Percentiles rank a stretch among this genome's conserved stretches.
These are phyloP conservation scores for Populus hybrid DNA, from an alignment of 441 rosid genomes.

Conservation along the genomic window DNA sequence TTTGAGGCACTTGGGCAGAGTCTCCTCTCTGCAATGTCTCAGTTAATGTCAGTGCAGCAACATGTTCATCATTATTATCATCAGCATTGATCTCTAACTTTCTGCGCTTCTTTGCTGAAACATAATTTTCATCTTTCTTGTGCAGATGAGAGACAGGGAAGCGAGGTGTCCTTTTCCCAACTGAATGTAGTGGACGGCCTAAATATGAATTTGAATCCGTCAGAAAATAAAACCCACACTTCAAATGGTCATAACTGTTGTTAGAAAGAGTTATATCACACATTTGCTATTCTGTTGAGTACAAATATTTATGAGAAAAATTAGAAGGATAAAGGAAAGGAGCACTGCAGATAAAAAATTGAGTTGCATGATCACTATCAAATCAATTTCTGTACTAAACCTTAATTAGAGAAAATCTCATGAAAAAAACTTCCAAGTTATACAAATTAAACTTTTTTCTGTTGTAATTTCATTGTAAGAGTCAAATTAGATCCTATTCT, in stretches of 20 bases:
- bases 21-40: conserved; percentile 61
- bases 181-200: conserved; percentile 75
- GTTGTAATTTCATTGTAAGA: neutral
- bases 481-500: neutral
- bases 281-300: neutral
- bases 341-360: neutral
- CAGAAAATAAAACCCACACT: conserved; percentile 13
- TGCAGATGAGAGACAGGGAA: conserved; percentile 50
- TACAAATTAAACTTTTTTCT: neutral
- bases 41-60: conserved; percentile 63
- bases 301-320: neutral
- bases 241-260: neutral
- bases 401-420: neutral
- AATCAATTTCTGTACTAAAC: neutral
- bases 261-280: neutral
- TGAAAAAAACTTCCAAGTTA: neutral
- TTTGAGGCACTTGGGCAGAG: conserved; percentile 53
- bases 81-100: conserved; percentile 43
- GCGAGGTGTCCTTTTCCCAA: conserved; percentile 94
- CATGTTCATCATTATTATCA: conserved; percentile 60
- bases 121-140: conserved; percentile 45
- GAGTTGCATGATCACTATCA: conserved; percentile 8
- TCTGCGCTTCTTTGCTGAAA: conserved; percentile 41
- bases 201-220: conserved; percentile 25
- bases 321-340: neutral